phyloP scores from a whole-genome alignment of 495 filamentous ascomycete species.

The Penicillium tannophilum region DNA sequence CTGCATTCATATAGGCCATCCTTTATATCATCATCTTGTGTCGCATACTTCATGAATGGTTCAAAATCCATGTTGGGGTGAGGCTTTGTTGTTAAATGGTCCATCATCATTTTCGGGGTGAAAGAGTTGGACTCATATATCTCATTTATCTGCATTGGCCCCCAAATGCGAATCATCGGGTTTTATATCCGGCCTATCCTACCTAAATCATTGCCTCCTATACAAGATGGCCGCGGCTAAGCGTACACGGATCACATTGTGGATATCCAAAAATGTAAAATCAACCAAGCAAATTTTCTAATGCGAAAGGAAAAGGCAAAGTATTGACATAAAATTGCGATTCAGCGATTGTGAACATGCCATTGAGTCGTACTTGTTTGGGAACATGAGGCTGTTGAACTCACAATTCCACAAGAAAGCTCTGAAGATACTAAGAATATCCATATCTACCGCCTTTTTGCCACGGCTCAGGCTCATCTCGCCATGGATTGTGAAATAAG shows the following conservation, averaged over 20 bases:
- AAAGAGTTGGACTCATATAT: neutral
- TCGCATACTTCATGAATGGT: no score
- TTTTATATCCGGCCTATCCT: neutral
- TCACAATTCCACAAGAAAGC: constrained; percentile 1
- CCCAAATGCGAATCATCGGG: neutral
- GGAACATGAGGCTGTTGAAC: neutral
- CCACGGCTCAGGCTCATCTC: constrained; percentile 21
- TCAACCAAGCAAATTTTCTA: neutral
- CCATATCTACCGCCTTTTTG: constrained; percentile 21
- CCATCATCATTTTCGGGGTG: neutral
- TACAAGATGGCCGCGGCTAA: neutral
- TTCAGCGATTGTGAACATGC: neutral
- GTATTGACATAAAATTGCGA: neutral
- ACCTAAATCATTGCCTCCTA: neutral
- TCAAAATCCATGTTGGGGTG: neutral
- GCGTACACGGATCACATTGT: neutral
- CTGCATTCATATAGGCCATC: neutral
- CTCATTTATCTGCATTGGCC: neutral
- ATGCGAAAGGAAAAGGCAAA: neutral
- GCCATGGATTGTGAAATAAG: constrained; percentile 29
- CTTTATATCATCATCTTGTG: no score
- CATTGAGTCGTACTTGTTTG: no score
- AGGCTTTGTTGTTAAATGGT: neutral
- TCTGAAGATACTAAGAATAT: constrained; percentile 20
- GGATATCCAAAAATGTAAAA: neutral